Percentiles rank a stretch among this genome's conserved stretches.
Conservation (phyloP, 2,329 filamentous ascomycete species). For the Claviceps purpurea region DNA sequence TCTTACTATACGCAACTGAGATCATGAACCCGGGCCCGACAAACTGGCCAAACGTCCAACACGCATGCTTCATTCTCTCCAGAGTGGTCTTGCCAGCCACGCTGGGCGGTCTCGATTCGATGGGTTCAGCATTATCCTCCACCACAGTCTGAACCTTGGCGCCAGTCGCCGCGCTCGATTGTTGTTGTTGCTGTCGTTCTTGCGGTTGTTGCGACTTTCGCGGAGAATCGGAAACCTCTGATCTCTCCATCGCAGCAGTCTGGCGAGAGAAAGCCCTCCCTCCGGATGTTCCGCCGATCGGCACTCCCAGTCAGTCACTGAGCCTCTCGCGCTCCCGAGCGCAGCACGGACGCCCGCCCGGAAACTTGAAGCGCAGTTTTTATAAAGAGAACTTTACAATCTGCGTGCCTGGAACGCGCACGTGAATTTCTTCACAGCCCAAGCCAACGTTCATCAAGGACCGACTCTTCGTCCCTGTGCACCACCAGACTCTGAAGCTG, state of each 20-base stretch:
- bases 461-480: too few relatives aligned
- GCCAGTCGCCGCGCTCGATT: not conserved
- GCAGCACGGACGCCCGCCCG: too few relatives aligned
- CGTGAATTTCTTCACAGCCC: too few relatives aligned
- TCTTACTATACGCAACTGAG: conserved; percentile 42
- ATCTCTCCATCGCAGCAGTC: not conserved
- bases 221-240: not conserved
- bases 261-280: too few relatives aligned
- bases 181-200: not conserved
- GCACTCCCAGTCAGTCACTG: too few relatives aligned
- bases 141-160: not conserved
- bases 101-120: not conserved
- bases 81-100: conserved; percentile 3
- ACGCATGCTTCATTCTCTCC: conserved; percentile 9
- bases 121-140: not conserved
- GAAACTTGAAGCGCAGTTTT: too few relatives aligned
- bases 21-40: conserved; percentile 56
- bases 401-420: too few relatives aligned
- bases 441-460: too few relatives aligned
- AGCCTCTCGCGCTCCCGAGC: too few relatives aligned
- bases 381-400: too few relatives aligned
- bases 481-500: too few relatives aligned
- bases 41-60: conserved; percentile 26
- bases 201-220: not conserved
- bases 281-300: too few relatives aligned